Evolutionary conservation across 2,329 filamentous ascomycete species (phyloP).

Genomic region (Aspergillus sergii): DNA sequence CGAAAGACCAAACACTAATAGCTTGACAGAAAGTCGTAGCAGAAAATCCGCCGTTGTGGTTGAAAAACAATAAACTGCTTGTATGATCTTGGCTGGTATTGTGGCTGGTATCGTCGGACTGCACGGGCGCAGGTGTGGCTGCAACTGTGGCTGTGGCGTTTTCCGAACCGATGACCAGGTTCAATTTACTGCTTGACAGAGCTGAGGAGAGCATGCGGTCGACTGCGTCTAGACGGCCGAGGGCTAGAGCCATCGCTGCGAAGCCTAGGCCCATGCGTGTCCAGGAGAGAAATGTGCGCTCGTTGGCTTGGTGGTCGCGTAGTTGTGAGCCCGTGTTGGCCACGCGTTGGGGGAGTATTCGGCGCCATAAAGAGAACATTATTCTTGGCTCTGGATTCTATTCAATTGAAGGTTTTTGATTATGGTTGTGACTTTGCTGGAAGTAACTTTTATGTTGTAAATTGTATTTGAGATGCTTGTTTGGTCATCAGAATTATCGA

Average conservation of each 20-base stretch:
- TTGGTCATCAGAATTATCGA: background rate
- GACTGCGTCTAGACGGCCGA: slow-evolving; percentile 31
- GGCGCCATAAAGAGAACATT: background rate
- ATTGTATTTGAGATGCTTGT: background rate
- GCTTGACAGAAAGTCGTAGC: slow-evolving; percentile 21
- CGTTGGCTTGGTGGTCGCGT: slow-evolving; percentile 37
- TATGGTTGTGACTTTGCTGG: background rate
- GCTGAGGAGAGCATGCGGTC: slow-evolving; percentile 23
- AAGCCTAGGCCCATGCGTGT: slow-evolving; percentile 37
- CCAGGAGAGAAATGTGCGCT: slow-evolving; percentile 39
- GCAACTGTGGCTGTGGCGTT: background rate
- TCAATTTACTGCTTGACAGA: background rate
- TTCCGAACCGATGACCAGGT: background rate
- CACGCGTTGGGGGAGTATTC: slow-evolving; percentile 19
- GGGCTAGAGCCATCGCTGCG: slow-evolving; percentile 32
- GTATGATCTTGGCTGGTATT: background rate
- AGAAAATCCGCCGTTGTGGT: background rate
- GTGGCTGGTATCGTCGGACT: background rate
- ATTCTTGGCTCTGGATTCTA: background rate
- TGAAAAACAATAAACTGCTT: background rate
- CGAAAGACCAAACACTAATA: slow-evolving; percentile 32
- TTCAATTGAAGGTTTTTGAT: background rate
- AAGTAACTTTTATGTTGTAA: background rate
- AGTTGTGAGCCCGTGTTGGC: slow-evolving; percentile 34
- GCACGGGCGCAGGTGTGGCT: background rate